Evolutionary conservation across 1,139 yeast genomes (phyloP).

Genomic region (Hyphopichia buzzinii): DNA sequence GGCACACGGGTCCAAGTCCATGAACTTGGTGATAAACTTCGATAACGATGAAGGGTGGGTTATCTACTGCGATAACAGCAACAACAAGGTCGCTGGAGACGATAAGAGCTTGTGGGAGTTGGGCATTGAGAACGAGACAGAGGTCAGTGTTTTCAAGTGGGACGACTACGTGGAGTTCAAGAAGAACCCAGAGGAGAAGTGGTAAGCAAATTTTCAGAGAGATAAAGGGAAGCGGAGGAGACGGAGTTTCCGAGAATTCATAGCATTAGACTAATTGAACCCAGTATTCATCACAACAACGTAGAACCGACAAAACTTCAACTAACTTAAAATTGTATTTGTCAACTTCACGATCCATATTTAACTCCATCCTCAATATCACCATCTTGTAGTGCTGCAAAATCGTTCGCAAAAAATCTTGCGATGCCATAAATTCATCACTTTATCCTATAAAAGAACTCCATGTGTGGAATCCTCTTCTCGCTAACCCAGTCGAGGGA

Average conservation of each 20-base stretch:
- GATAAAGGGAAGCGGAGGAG: neutral
- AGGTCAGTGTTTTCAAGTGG: constrained; percentile 72
- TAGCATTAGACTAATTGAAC: no score
- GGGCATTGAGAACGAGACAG: constrained; percentile 88
- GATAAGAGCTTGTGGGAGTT: constrained; percentile 55
- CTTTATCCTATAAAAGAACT: no score
- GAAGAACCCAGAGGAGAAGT: constrained; percentile 84
- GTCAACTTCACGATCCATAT: no score
- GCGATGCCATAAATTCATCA: no score
- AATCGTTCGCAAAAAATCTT: no score
- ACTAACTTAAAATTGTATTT: no score
- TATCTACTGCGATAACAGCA: constrained; percentile 30
- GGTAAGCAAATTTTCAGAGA: constrained; percentile 60
- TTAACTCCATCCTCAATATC: no score
- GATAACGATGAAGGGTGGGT: constrained; percentile 68
- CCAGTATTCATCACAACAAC: no score
- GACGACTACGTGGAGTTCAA: constrained; percentile 67
- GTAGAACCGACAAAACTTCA: no score
- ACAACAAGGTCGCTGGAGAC: constrained; percentile 28
- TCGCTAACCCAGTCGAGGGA: neutral
- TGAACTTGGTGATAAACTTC: constrained; percentile 86
- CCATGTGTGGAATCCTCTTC: constrained; percentile 2
- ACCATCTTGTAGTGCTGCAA: no score
- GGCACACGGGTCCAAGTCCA: constrained; percentile 93
- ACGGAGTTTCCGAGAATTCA: no score